These are phyloP conservation scores for Malassezia obtusa DNA, from an alignment of 1,284 basidiomycete genomes.

Conservation along the genomic window DNA sequence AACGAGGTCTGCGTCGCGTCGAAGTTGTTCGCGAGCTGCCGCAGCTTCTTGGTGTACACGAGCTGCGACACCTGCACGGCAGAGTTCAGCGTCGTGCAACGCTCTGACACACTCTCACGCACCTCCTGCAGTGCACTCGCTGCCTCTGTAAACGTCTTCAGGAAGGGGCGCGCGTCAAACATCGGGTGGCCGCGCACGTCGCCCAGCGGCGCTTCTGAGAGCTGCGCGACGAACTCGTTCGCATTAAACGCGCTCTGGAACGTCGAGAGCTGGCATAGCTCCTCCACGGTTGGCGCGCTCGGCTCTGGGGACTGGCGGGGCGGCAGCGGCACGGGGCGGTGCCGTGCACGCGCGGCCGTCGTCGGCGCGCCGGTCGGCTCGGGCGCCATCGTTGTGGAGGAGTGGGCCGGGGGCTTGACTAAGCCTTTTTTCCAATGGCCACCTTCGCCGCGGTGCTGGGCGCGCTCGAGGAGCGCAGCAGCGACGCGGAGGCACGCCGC, in stretches of 20 bases:
- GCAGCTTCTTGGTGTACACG: conserved; percentile 87
- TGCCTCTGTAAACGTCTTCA: conserved; percentile 77
- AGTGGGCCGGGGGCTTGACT: neutral
- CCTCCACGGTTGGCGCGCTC: conserved; percentile 50
- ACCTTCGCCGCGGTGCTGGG: neutral
- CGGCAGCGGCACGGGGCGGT: conserved; percentile 8
- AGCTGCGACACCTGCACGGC: conserved; percentile 78
- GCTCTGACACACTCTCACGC: conserved; percentile 73
- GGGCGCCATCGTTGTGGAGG: conserved; percentile 1
- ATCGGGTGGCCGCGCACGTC: conserved; percentile 72
- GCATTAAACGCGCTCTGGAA: conserved; percentile 76
- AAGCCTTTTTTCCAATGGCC: conserved; percentile 2
- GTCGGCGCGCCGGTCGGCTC: conserved; percentile 6
- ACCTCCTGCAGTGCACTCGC: conserved; percentile 76
- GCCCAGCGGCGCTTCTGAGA: conserved; percentile 74
- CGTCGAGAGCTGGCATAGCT: conserved; percentile 58
- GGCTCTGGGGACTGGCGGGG: neutral
- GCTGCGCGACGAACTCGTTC: conserved; percentile 72
- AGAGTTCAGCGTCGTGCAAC: conserved; percentile 82
- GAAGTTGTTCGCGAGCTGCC: conserved; percentile 81
- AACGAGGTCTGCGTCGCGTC: conserved; percentile 52
- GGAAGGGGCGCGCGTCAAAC: conserved; percentile 87
- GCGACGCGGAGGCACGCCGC: neutral
- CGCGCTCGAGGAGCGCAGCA: neutral
- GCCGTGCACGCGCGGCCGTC: conserved; percentile 14